Percentiles rank a stretch among this genome's conserved stretches.
phyloP scores from a whole-genome alignment of 441 rosid genomes.

The Populus tomentosa region DNA sequence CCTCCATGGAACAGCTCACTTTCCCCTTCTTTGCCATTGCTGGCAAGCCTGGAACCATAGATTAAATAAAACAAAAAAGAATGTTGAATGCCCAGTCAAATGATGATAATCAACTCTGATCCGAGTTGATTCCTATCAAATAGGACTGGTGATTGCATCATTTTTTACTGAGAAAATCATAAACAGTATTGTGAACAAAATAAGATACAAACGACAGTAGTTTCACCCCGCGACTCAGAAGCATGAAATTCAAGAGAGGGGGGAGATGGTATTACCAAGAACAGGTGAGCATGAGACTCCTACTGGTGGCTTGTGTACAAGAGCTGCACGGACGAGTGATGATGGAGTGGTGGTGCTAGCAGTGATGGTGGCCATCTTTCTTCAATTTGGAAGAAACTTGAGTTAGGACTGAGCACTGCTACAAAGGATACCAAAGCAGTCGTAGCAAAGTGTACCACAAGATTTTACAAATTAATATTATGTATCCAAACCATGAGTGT shows the following conservation, averaged over 20 bases:
- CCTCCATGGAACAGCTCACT: slow-evolving; percentile 55
- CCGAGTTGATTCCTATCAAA: too few relatives aligned
- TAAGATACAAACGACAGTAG: neutral
- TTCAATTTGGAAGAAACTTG: slow-evolving; percentile 5
- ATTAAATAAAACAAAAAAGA: neutral
- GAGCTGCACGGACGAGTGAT: slow-evolving; percentile 37
- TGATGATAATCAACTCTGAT: too few relatives aligned
- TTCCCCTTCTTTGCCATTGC: slow-evolving; percentile 43
- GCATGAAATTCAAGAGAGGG: neutral
- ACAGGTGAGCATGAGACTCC: slow-evolving; percentile 42
- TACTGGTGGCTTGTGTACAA: slow-evolving; percentile 35
- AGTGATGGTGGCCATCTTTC: slow-evolving; percentile 43
- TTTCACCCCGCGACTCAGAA: too few relatives aligned
- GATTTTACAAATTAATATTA: slow-evolving; percentile 5
- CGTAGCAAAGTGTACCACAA: neutral
- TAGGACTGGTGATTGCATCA: neutral
- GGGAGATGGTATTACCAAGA: slow-evolving; percentile 39
- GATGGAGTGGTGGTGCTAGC: slow-evolving; percentile 40
- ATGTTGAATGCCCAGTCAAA: neutral
- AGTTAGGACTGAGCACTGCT: neutral
- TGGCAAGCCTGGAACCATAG: slow-evolving; percentile 54
- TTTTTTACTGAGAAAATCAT: too few relatives aligned
- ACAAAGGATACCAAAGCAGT: neutral
- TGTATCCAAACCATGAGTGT: slow-evolving; percentile 6
- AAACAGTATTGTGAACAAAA: neutral